These are phyloP conservation scores for Ogataea zsoltii DNA, from an alignment of 805 yeast species.

Conservation along the genomic window DNA sequence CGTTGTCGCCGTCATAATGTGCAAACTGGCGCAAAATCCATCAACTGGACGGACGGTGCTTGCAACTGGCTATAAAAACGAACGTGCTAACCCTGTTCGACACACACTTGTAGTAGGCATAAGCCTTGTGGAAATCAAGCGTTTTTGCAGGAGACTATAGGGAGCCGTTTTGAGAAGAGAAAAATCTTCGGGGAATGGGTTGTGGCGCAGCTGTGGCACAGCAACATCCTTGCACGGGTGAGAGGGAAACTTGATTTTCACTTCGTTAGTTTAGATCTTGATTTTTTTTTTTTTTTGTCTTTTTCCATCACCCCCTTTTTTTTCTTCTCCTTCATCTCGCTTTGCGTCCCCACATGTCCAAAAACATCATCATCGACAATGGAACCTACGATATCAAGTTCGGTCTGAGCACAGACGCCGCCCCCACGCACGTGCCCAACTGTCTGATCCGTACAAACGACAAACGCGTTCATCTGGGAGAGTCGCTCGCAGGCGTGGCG, in stretches of 20 bases:
- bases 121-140: background rate
- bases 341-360: conserved; percentile 1
- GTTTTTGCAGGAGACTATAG: background rate
- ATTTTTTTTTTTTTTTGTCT: background rate
- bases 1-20: background rate
- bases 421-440: conserved; percentile 61
- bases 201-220: background rate
- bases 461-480: conserved; percentile 71
- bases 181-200: background rate
- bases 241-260: no score
- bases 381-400: conserved; percentile 83
- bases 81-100: no score
- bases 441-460: conserved; percentile 75
- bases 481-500: conserved; percentile 36
- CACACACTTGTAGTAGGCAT: no score
- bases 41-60: no score
- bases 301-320: background rate
- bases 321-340: no score
- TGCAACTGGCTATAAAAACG: no score
- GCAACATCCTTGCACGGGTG: background rate
- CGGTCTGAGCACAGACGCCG: conserved; percentile 47
- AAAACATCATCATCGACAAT: conserved; percentile 72
- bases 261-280: background rate
- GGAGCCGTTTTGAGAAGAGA: no score
- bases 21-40: no score